Base-by-base conservation (phyloP, 2,329 filamentous ascomycete genomes). In the Trematosphaeria pertusa region DNA sequence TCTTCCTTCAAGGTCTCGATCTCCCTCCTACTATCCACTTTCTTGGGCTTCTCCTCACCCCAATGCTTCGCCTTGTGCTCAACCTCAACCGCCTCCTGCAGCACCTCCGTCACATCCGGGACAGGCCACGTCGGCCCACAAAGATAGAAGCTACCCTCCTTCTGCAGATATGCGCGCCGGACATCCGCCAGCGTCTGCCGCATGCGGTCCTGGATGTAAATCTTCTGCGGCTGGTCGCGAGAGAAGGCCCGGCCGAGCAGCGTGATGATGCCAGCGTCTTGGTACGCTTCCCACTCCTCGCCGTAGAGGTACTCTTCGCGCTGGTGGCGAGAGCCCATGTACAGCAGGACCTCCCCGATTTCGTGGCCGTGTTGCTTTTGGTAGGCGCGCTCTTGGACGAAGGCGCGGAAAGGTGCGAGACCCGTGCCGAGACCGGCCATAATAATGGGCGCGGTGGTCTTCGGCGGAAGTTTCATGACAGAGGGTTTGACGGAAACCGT, bases 121-220 rank as follows among this genome's bases (percentile, higher is more conserved):
- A 99, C 94, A 10, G 94, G 94, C 94, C 94, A 99, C 1, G 94
- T 99, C 21, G 94, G 94, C 34, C 94, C 94, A 71, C 94, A 99
- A 14, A 99, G 87, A 75, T 99, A 99, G 78, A 99, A 99, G 24
- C 88, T 87, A 46, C 94, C 94, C 62, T 94, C 87, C 59, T 97
- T 85, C 65, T 86, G 79, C 57, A 97, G 84, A 73, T 97, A 97
- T 0, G 91, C 88, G 74, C 91, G 79, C 48, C 91, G 82, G 55
- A 99, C 95, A 53, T 94, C 87, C 34, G 79, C 76, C 49, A 97
- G 76, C 0, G 87, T 91, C 82, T 97, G 82, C 47, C 94, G 82
- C 94, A 99, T 99, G 58, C 92, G 85, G 72, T 99, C 94, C 79
- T 99, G 94, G 68, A 99, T 99, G 76, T 99, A 99, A 58, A 99